These are phyloP conservation scores for Globisporangium nodosum DNA, from an alignment of 352 stramenopile genomes.

Conservation along the genomic window DNA sequence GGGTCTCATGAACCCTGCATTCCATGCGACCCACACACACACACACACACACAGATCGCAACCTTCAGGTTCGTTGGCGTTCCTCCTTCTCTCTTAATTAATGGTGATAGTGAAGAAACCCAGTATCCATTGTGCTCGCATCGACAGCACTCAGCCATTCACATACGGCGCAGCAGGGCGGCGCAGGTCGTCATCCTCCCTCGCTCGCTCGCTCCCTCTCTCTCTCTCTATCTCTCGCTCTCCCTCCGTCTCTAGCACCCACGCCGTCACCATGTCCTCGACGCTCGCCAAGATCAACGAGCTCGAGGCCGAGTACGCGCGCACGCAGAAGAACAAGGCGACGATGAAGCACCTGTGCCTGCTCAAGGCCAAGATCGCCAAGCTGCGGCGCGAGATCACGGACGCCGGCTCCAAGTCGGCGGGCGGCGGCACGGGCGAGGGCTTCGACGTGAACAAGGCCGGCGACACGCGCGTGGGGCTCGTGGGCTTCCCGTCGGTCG, in stretches of 20 bases:
- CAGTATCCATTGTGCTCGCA: not conserved
- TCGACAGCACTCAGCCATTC: not conserved
- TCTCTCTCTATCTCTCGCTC: not conserved
- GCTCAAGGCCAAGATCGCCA: conserved; percentile 97
- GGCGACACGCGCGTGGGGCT: conserved; percentile 97
- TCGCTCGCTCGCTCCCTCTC: too few species aligned
- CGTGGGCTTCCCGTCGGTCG: conserved; percentile 98
- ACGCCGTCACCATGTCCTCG: conserved; percentile 32
- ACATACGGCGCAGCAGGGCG: not conserved
- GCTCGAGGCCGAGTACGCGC: conserved; percentile 90
- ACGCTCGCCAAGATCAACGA: conserved; percentile 75
- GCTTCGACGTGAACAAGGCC: conserved; percentile 91
- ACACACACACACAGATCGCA: not conserved
- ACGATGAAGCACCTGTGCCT: conserved; percentile 98
- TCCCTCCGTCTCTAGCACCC: not conserved
- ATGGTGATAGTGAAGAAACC: not conserved
- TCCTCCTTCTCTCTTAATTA: too few species aligned
- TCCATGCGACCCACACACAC: too few species aligned
- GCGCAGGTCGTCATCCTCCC: too few species aligned
- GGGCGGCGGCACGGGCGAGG: conserved; percentile 70
- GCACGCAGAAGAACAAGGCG: conserved; percentile 99
- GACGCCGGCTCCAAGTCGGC: conserved; percentile 63
- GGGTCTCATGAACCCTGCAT: too few species aligned
- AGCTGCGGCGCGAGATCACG: conserved; percentile 92
- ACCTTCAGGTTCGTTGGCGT: too few species aligned